Conservation (phyloP, 1,139 yeast genomes). For the Pichia cactophila region DNA sequence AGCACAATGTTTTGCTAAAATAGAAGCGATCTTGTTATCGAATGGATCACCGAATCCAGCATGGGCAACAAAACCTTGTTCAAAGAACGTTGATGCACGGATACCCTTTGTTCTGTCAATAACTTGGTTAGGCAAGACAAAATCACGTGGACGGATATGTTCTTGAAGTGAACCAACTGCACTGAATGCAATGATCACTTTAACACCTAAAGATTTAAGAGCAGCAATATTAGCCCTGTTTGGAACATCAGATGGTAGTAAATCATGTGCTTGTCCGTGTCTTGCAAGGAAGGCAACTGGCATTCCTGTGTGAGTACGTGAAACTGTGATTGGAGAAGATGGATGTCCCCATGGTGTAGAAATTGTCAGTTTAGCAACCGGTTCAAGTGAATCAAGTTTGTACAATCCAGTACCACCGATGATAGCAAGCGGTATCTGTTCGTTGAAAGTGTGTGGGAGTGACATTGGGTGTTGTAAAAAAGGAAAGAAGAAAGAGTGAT, state of each 20-base stretch:
- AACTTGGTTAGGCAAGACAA: conserved; percentile 89
- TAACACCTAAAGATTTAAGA: conserved; percentile 76
- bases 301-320: conserved; percentile 65
- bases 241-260: conserved; percentile 88
- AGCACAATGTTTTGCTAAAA: conserved; percentile 49
- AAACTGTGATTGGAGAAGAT: conserved; percentile 86
- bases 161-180: conserved; percentile 94
- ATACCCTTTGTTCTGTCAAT: conserved; percentile 96
- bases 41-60: conserved; percentile 98
- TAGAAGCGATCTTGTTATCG: conserved; percentile 60
- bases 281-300: conserved; percentile 92
- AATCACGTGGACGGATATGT: conserved; percentile 87
- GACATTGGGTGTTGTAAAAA: conserved; percentile 1
- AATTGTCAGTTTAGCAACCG: conserved; percentile 74
- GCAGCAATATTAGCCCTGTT: conserved; percentile 94
- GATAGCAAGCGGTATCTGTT: conserved; percentile 71
- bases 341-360: conserved; percentile 98
- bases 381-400: conserved; percentile 71
- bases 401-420: conserved; percentile 99
- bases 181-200: conserved; percentile 82
- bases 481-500: not conserved
- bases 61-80: conserved; percentile 90
- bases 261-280: conserved; percentile 87
- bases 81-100: conserved; percentile 85
- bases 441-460: conserved; percentile 34